Evolutionary conservation across 2,329 filamentous ascomycete genomes (phyloP).

Genomic region (Graphilbum ipis-grandicollis): DNA sequence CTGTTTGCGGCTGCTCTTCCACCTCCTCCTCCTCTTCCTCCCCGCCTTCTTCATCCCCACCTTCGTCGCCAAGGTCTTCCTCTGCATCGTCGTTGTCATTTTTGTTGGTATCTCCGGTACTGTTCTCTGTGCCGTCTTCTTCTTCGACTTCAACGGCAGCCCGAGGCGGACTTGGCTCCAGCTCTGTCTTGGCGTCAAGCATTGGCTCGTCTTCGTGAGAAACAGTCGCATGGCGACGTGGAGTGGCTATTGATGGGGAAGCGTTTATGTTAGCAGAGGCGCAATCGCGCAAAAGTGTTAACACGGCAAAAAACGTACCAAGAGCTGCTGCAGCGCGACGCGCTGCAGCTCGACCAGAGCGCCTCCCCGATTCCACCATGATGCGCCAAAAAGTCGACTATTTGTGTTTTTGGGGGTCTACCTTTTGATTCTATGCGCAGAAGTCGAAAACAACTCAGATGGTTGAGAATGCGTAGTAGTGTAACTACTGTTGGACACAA

Average conservation of each 20-base stretch:
- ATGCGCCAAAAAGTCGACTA: no score
- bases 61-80: constrained; percentile 11
- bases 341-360: constrained; percentile 25
- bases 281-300: no score
- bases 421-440: no score
- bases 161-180: not conserved
- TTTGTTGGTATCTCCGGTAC: no score
- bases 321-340: constrained; percentile 25
- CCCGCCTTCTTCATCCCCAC: constrained; percentile 24
- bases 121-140: no score
- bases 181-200: constrained; percentile 18
- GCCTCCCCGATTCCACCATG: constrained; percentile 15
- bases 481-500: no score
- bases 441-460: not conserved
- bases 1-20: constrained; percentile 19
- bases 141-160: not conserved
- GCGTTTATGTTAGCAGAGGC: no score
- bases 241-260: not conserved
- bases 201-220: constrained; percentile 24
- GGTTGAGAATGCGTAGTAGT: no score
- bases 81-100: not conserved
- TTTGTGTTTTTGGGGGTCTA: no score
- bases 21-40: constrained; percentile 19
- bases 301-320: constrained; percentile 11
- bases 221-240: not conserved